Base-by-base conservation (phyloP, 768 basidiomycete species). In the Calocera viscosa region DNA sequence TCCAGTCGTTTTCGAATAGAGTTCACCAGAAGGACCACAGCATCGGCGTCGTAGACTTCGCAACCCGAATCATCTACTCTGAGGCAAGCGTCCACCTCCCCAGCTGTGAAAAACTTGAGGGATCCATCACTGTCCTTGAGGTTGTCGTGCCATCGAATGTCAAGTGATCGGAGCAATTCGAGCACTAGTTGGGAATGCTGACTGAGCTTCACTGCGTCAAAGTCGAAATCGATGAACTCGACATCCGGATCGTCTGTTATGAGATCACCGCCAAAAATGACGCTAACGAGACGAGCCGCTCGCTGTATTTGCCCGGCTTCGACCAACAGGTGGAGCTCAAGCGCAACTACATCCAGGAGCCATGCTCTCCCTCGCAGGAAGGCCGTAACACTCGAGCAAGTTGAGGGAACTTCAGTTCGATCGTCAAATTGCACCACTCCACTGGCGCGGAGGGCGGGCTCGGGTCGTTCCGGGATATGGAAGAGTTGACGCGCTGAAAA, bases 401-500 rank as follows among this genome's bases (percentile, higher is more conserved):
- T 88, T 3, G 90, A 88, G 41, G 80, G 75, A 12, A 89, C 79
- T 26, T 86, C 82, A 19, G 84, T 81, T 2, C 89, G 89, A 70
- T 94, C 91, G 30, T 76, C 78, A 72, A 91, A 93, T 38, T 83
- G 74, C 11, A 90, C 82, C 63, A 86, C 83, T 30, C 88, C 80
- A 53, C 78, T 80, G 65, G 53, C 24, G 26, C 53, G 53, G 2
- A 10, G 10, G 53, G 53, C 30, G 10, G 53, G 53, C 30, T 28
- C 30, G 5, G 53, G 53, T 32, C 53, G 11, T 32, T 60, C 14
- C 19, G 93, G 89, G 32, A 94, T 80, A 12, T 81, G 83, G 5
- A 85, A 82, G n/a, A 95, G 82, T 72, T 96, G 94, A 1, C 89
- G 83, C 1, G 85, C 84, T 72, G 94, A 93, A 78, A 94, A 97